Evolutionary conservation across 2,329 filamentous ascomycete species (phyloP), one percentile per base, ranked within the genome.

Genomic region (Trichoderma atroviride): DNA sequence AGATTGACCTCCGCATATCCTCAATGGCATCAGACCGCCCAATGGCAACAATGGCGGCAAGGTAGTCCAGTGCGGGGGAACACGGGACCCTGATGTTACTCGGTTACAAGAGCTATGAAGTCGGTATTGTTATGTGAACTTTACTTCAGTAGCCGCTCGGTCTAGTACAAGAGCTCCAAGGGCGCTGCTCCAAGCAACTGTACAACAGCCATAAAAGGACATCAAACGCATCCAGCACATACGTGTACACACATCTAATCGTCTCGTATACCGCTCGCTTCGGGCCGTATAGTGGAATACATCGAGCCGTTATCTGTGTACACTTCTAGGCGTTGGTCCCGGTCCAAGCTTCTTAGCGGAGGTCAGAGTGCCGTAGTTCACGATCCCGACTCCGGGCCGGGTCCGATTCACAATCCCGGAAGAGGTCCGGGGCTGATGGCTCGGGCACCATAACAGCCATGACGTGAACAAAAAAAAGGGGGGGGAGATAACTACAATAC

Each of bases 321-420:
- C 5, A 14, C 13, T 14, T 35, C 33, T 35, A 6, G 1, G 1
- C n/a, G n/a, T 50, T 16, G 37, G 37, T 33, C 22, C 55, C 62
- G 37, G 19, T 19, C 50, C 40, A 19, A 29, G 31, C 47, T 55
- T 47, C 29, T 55, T 47, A 47, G 61, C 22, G 29, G 43, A n/a
- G 40, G 22, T 50, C 29, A 37, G 27, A 55, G 31, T 57, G 14
- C 68, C 55, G 61, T 35, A 47, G 24, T 16, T 47, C 50, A 59
- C 60, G 43, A 60, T 66, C n/a, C 47, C 27, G 19, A 55, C 33
- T 14, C 61, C 55, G 59, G 27, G 14, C 35, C 68, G 68, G 60
- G 22, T 35, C 55, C 68, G 19, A 27, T 13, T 16, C 13, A 19
- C n/a, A 11, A 61, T 11, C 35, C 37, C 31, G 66, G 24, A 29